Base-by-base conservation (phyloP, 2,329 filamentous ascomycete species). In the Pseudocercospora cruenta region DNA sequence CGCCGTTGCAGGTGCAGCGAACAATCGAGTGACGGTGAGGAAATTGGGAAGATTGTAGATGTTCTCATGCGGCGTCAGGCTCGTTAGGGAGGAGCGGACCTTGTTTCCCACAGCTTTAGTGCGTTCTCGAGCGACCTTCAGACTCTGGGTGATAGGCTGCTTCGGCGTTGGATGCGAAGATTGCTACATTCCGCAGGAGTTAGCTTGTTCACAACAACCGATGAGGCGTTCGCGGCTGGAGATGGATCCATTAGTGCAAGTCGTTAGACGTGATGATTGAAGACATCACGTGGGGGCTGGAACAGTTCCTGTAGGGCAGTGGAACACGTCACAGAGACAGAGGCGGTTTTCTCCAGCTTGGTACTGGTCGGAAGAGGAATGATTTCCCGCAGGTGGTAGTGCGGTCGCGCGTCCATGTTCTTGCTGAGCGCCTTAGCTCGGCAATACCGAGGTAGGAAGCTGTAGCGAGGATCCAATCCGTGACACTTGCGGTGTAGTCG, bases 31-130 rank as follows among this genome's bases (percentile, higher is more conserved):
- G 71, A 94, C 89, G 1, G 95, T 99, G 61, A 99, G 86, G 68
- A 96, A 84, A 77, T 99, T 99, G 47, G 95, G 95, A n/a, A 99
- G 77, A 39, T 93, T 99, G 82, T 96, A 97, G 76, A 99, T 97
- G 76, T 99, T 93, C 80, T 99, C 95, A 77, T 90, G 92, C 8
- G 82, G 77, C 60, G 77, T 78, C 60, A 75, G 66, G 67, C 67
- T 71, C 24, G 72, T 67, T 43, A 77, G 64, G 24, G 72, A 72
- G 36, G 74, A 77, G 62, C 74, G 70, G 57, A 77, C 73, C 63
- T 75, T 74, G 28, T 73, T 68, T 39, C 68, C 63, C 8, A 76
- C 71, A 16, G 72, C 70, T 67, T 74, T 74, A 22, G 73, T 74
- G 31, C 70, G 69, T 63, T 76, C 71, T 53, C 69, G 67, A 45